Evolutionary conservation across 2,329 filamentous ascomycete genomes (phyloP).

Genomic region (Ilyonectria mors-panacis): DNA sequence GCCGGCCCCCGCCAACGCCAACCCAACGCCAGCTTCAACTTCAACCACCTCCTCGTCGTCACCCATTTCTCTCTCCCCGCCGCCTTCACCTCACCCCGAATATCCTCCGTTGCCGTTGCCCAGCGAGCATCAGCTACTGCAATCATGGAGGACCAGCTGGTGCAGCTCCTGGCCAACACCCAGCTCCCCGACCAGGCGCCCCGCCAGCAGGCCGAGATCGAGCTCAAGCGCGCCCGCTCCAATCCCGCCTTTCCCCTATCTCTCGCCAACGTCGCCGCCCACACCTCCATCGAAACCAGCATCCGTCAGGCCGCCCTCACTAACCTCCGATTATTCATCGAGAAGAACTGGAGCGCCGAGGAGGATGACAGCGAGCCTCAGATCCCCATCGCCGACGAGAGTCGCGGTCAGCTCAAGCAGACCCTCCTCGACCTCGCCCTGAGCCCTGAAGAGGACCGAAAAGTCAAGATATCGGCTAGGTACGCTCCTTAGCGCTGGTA

Average conservation of each 20-base stretch:
- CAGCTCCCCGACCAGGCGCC: slow-evolving; percentile 82
- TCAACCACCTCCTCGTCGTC: slow-evolving; percentile 17
- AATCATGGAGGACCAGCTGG: slow-evolving; percentile 91
- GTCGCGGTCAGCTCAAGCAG: slow-evolving; percentile 81
- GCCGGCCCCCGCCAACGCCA: slow-evolving; percentile 38
- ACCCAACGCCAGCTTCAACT: slow-evolving; percentile 28
- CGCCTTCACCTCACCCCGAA: neutral
- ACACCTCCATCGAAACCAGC: slow-evolving; percentile 79
- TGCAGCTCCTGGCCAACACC: slow-evolving; percentile 88
- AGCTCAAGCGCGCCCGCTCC: slow-evolving; percentile 79
- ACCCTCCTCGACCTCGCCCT: slow-evolving; percentile 84
- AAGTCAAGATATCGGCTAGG: slow-evolving; percentile 90
- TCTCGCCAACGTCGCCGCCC: slow-evolving; percentile 84
- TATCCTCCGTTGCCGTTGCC: neutral
- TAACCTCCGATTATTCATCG: slow-evolving; percentile 85
- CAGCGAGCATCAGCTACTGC: slow-evolving; percentile 32
- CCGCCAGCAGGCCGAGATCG: slow-evolving; percentile 88
- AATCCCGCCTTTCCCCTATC: slow-evolving; percentile 82
- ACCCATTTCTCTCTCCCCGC: slow-evolving; percentile 7
- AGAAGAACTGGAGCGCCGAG: slow-evolving; percentile 85
- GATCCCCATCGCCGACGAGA: slow-evolving; percentile 79
- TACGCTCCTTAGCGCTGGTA: slow-evolving; percentile 55
- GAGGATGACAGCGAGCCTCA: slow-evolving; percentile 76
- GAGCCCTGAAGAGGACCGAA: slow-evolving; percentile 81
- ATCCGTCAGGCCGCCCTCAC: slow-evolving; percentile 89